Conservation (phyloP, 1,139 yeast species). For the Suhomyces anneliseae region DNA sequence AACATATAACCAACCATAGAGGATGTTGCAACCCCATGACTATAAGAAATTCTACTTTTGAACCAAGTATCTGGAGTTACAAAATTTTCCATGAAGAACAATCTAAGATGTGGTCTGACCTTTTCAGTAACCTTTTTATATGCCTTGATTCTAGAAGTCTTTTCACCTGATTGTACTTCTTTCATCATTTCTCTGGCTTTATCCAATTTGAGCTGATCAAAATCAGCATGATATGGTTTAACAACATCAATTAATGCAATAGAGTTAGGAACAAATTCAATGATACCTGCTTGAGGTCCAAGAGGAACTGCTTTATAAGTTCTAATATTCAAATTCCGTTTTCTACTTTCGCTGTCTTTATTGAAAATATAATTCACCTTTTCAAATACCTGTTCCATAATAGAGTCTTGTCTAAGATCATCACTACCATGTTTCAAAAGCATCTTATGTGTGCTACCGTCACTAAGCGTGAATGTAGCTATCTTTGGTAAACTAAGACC, state of each 20-base stretch:
- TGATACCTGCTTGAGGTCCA: conserved; percentile 83
- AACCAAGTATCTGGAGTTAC: conserved; percentile 74
- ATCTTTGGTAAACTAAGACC: conserved; percentile 91
- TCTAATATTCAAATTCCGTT: conserved; percentile 59
- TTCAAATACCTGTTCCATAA: conserved; percentile 95
- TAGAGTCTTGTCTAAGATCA: conserved; percentile 91
- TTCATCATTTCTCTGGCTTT: conserved; percentile 70
- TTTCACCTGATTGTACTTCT: conserved; percentile 48
- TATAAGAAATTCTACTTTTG: conserved; percentile 59
- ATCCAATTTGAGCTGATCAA: conserved; percentile 48
- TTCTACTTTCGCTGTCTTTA: conserved; percentile 56
- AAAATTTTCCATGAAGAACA: conserved; percentile 72
- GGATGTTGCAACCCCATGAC: conserved; percentile 78
- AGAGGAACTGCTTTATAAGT: conserved; percentile 90
- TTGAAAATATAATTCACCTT: conserved; percentile 75
- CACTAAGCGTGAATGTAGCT: conserved; percentile 49
- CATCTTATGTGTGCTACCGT: conserved; percentile 59
- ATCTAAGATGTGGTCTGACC: conserved; percentile 66
- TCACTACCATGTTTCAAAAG: conserved; percentile 85
- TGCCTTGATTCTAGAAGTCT: conserved; percentile 46
- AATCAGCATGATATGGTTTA: conserved; percentile 53
- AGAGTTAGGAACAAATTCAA: conserved; percentile 86
- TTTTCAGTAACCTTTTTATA: conserved; percentile 52
- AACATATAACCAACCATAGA: conserved; percentile 85
- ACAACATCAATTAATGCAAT: conserved; percentile 69